Evolutionary conservation across 352 stramenopile genomes (phyloP), one percentile per base, ranked within the genome.

Genomic region (Phytopythium cucurbitacearum): DNA sequence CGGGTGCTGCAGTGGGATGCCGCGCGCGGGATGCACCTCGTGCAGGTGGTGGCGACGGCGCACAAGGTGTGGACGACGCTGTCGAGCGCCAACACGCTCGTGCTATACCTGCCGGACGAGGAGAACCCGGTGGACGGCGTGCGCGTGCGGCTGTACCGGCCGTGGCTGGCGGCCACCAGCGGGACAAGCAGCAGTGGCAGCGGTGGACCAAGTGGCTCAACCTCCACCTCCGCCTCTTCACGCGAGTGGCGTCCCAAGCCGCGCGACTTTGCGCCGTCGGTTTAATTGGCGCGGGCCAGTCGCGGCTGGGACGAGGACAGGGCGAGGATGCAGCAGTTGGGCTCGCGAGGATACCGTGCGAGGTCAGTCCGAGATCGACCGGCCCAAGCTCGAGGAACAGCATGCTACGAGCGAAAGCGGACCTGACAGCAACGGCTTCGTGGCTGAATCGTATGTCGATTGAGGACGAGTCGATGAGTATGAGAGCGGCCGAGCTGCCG

Each of bases 191-290:
- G 32, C 43, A 28, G 2, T 0, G 13, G 5, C 15, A 12, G 34
- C 2, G 35, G 0, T 4, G 7, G 3, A 1, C 11, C 11, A 5
- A 11, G 0, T 0, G 28, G 37, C 4, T 28, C 21, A 28, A 28
- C 21, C 1, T 28, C 21, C 2, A 28, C 21, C 21, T 28, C 21
- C 21, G 21, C 21, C 21, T 28, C 21, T 28, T 28, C 21, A 28
- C 21, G 48, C 33, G 71, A 90, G 45, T 94, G 81, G 81, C 81
- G 76, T 21, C 84, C 84, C 8, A 88, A 87, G 60, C 80, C 80
- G 7, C 73, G 76, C 40, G 68, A 69, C 50, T 94, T 94, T 56
- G 69, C 73, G 43, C 33, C 51, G 49, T 38, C 52, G 53, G 21
- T 28, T 28, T 28, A 28, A 28, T 28, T 28, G 21, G 21, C 21